These are phyloP conservation scores for Aureobasidium sp. DNA, from an alignment of 2,329 filamentous ascomycete genomes.

Conservation along the genomic window DNA sequence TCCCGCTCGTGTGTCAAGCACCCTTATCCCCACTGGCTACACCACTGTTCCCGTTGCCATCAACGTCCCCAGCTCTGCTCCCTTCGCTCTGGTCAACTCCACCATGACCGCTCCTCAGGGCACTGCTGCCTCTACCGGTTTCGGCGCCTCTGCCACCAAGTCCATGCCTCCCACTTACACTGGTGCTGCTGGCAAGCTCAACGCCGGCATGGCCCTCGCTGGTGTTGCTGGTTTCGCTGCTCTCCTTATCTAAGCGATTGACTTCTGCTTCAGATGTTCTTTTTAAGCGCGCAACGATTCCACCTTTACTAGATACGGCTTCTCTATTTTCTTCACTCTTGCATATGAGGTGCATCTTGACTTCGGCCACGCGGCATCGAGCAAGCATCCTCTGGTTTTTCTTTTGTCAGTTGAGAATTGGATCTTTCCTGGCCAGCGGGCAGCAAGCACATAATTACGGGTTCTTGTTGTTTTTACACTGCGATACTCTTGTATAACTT, in stretches of 20 bases:
- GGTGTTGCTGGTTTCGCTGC: constrained; percentile 21
- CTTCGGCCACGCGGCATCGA: constrained; percentile 5
- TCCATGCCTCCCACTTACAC: constrained; percentile 16
- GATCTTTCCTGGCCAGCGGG: not conserved
- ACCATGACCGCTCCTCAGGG: constrained; percentile 8
- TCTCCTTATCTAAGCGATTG: constrained; percentile 19
- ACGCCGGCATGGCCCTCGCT: constrained; percentile 19
- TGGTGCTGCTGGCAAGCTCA: constrained; percentile 19
- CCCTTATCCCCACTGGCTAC: constrained; percentile 1
- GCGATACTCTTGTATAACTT: not conserved
- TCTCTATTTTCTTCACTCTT: not conserved
- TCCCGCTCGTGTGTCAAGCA: constrained; percentile 24
- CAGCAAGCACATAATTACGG: constrained; percentile 10
- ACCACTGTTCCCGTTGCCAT: constrained; percentile 7
- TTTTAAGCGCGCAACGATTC: constrained; percentile 2
- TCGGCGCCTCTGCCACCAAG: constrained; percentile 15
- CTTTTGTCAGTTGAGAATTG: not conserved
- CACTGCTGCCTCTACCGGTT: constrained; percentile 15
- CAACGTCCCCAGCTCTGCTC: constrained; percentile 1
- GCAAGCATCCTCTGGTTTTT: not conserved
- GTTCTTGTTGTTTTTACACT: too few species aligned
- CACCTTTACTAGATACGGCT: not conserved
- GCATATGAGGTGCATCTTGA: not conserved
- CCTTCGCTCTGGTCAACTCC: constrained; percentile 10
- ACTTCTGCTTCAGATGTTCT: constrained; percentile 4